These are phyloP conservation scores for Myriangium duriaei DNA, from an alignment of 2,329 filamentous ascomycete genomes.

Conservation along the genomic window DNA sequence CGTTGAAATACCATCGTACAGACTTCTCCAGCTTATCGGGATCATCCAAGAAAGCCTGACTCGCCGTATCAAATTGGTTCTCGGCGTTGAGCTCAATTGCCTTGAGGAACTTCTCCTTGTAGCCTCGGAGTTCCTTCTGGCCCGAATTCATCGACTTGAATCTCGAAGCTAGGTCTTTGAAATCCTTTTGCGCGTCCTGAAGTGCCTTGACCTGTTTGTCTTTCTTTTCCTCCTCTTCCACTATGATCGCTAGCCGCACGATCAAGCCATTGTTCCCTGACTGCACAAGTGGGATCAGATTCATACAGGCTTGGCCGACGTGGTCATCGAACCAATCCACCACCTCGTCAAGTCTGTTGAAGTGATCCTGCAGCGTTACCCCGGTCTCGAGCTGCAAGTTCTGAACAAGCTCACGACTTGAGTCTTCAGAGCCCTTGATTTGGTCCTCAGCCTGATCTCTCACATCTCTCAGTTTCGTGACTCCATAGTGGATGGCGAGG, in stretches of 20 bases:
- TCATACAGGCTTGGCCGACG: conserved; percentile 76
- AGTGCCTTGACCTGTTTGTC: conserved; percentile 83
- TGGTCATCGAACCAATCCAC: conserved; percentile 96
- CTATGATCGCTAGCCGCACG: conserved; percentile 79
- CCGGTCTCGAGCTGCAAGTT: conserved; percentile 46
- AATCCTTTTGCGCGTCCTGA: conserved; percentile 88
- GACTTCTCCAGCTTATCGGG: conserved; percentile 73
- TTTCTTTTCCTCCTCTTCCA: conserved; percentile 93
- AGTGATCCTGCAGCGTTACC: conserved; percentile 78
- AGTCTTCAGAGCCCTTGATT: conserved; percentile 67
- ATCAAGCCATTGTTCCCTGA: conserved; percentile 80
- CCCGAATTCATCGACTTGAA: conserved; percentile 95
- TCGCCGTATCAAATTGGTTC: conserved; percentile 59
- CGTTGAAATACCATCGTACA: conserved; percentile 95
- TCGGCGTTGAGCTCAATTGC: conserved; percentile 63
- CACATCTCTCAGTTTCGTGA: conserved; percentile 85
- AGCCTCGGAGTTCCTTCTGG: conserved; percentile 81
- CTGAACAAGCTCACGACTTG: conserved; percentile 90
- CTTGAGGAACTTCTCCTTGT: conserved; percentile 89
- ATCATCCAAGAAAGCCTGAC: conserved; percentile 69
- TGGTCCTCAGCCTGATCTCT: conserved; percentile 94
- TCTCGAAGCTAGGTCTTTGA: conserved; percentile 82
- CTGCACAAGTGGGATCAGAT: conserved; percentile 76
- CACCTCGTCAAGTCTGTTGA: conserved; percentile 70
- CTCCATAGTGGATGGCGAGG: conserved; percentile 76